Evolutionary conservation across 208 protist genomes (phyloP).

Genomic region (Leishmania braziliensis): DNA sequence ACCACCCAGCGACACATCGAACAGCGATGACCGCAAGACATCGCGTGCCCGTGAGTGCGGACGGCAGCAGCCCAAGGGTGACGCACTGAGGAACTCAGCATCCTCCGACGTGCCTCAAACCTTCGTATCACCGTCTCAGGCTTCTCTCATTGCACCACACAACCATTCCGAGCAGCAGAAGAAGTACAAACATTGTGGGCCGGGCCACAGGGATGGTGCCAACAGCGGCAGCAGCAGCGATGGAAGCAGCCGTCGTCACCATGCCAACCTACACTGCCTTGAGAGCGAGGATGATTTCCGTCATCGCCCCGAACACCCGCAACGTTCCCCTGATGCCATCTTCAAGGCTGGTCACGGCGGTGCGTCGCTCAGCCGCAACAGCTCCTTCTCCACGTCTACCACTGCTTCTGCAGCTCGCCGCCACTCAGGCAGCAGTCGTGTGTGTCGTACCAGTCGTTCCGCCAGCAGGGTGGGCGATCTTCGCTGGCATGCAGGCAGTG

Average conservation of each 20-base stretch:
- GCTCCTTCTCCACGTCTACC: neutral
- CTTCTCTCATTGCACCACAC: neutral
- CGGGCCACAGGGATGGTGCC: neutral
- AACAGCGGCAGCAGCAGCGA: conserved; percentile 5
- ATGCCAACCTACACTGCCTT: neutral
- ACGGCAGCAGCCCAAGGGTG: neutral
- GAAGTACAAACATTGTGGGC: neutral
- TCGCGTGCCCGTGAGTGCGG: too few relatives aligned
- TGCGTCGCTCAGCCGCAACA: neutral
- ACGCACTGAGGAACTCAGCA: neutral
- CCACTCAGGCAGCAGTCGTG: neutral
- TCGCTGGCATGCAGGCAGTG: neutral
- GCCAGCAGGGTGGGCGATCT: neutral
- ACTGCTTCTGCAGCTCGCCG: neutral
- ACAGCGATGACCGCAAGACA: neutral
- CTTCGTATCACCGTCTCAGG: neutral
- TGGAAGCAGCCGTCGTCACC: neutral
- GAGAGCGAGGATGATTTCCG: neutral
- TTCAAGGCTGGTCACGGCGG: neutral
- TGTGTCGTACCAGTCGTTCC: conserved; percentile 3
- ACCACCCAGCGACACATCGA: neutral
- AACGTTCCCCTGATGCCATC: neutral
- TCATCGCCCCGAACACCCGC: neutral
- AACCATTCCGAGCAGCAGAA: neutral
- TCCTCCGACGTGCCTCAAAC: neutral